phyloP scores from a whole-genome alignment of 2,329 filamentous ascomycete species.

The Huntiella bhutanensis region DNA sequence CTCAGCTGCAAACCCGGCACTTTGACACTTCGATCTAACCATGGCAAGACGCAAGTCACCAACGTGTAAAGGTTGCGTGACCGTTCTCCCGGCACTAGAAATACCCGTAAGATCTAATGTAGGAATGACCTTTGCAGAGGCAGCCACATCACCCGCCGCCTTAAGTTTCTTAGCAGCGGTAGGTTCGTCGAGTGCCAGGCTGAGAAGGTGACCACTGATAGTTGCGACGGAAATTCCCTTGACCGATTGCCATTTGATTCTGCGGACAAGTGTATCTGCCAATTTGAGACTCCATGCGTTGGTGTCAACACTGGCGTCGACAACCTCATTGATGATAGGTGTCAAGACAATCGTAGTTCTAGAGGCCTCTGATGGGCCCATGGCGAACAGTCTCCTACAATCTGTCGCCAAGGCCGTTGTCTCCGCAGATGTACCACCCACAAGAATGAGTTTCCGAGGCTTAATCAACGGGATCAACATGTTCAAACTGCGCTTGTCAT shows the following conservation, averaged over 20 bases:
- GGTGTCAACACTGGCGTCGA: conserved; percentile 91
- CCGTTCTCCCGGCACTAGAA: conserved; percentile 42
- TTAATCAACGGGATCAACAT: conserved; percentile 90
- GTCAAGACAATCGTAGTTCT: conserved; percentile 59
- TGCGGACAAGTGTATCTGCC: conserved; percentile 65
- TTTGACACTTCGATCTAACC: conserved; percentile 65
- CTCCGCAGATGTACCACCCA: conserved; percentile 62
- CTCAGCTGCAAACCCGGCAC: conserved; percentile 68
- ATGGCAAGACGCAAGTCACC: conserved; percentile 83
- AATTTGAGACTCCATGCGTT: conserved; percentile 94
- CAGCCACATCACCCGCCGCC: conserved; percentile 8
- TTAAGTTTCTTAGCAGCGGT: conserved; percentile 9
- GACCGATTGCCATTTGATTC: conserved; percentile 87
- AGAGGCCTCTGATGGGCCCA: conserved; percentile 23
- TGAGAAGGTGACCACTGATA: conserved; percentile 53
- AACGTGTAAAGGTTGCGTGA: conserved; percentile 78
- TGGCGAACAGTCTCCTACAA: conserved; percentile 47
- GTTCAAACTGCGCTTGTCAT: conserved; percentile 82
- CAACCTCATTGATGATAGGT: conserved; percentile 48
- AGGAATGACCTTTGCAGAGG: conserved; percentile 21
- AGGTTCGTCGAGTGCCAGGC: conserved; percentile 17
- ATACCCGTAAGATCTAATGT: conserved; percentile 41
- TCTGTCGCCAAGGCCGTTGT: conserved; percentile 62
- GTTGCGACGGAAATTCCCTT: conserved; percentile 79
- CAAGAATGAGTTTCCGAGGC: conserved; percentile 84